These are phyloP conservation scores for Hypoxylon intermedium DNA, from an alignment of 495 filamentous ascomycete genomes.

Conservation along the genomic window DNA sequence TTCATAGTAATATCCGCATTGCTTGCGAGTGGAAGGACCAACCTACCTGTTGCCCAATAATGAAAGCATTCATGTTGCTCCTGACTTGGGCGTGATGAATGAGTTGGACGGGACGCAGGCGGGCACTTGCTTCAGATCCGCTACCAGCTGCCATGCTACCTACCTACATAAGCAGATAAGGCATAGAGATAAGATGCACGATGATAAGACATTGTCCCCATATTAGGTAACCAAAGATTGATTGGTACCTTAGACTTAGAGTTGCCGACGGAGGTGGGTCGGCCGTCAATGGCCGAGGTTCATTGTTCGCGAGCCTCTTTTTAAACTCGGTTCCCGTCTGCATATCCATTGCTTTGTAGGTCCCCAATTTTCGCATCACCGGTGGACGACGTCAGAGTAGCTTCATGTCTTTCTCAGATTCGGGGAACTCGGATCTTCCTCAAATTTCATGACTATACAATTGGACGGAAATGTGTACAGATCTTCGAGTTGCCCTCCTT, in stretches of 20 bases:
- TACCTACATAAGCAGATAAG: too few species aligned
- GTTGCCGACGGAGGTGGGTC: slow-evolving; percentile 31
- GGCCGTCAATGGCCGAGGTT: slow-evolving; percentile 34
- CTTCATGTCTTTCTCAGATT: slow-evolving; percentile 19
- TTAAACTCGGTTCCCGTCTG: slow-evolving; percentile 37
- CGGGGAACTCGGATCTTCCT: slow-evolving; percentile 4
- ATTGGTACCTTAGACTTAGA: too few species aligned
- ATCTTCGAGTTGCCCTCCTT: neutral
- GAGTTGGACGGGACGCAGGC: too few species aligned
- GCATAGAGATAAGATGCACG: too few species aligned
- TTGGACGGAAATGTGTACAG: slow-evolving; percentile 13
- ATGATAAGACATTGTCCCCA: too few species aligned
- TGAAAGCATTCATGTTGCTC: slow-evolving; percentile 2
- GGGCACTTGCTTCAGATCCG: too few species aligned
- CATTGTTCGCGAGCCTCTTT: slow-evolving; percentile 29
- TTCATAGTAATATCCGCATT: slow-evolving; percentile 8
- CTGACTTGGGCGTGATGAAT: slow-evolving; percentile 3
- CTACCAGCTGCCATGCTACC: too few species aligned
- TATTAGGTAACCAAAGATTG: too few species aligned
- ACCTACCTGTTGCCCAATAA: slow-evolving; percentile 15
- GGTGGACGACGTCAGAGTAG: slow-evolving; percentile 31
- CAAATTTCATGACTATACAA: slow-evolving; percentile 4
- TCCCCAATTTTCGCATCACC: slow-evolving; percentile 31
- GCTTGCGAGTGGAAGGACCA: neutral
- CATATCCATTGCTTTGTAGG: neutral